Conservation (phyloP, 140 eudicot genomes). For the Flaveria floridana region DNA sequence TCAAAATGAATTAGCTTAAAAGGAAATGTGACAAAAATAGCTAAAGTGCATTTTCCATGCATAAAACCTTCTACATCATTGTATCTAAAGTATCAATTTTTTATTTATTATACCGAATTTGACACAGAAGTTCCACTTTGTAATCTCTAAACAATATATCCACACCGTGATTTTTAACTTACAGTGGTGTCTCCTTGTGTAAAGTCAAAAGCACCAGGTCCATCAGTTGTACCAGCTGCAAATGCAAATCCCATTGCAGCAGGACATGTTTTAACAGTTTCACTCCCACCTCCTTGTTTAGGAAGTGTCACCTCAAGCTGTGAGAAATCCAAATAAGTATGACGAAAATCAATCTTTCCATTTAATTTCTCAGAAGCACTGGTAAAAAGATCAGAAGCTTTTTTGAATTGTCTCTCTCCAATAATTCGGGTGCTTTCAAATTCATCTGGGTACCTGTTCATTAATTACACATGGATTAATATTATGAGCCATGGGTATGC, state of each 20-base stretch:
- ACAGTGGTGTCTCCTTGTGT: slow-evolving; percentile 89
- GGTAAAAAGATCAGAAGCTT: slow-evolving; percentile 78
- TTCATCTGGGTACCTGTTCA: slow-evolving; percentile 81
- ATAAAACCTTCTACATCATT: not conserved
- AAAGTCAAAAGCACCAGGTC: slow-evolving; percentile 99
- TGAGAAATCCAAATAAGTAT: slow-evolving; percentile 73
- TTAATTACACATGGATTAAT: slow-evolving; percentile 19
- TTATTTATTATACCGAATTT: not conserved
- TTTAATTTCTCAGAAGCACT: slow-evolving; percentile 70
- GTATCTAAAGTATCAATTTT: not conserved
- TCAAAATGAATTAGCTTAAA: not conserved
- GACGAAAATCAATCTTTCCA: slow-evolving; percentile 85
- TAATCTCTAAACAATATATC: not conserved
- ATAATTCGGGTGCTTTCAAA: slow-evolving; percentile 96
- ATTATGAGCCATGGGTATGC: slow-evolving; percentile 3
- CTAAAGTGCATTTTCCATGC: not conserved
- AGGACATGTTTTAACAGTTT: slow-evolving; percentile 82
- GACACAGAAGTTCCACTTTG: not conserved
- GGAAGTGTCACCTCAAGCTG: slow-evolving; percentile 70
- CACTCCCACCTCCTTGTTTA: slow-evolving; percentile 62
- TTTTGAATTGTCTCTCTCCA: slow-evolving; percentile 85
- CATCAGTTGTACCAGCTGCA: slow-evolving; percentile 99
- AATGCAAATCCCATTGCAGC: slow-evolving; percentile 99
- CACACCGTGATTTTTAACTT: slow-evolving; percentile 15
- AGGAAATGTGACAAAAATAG: not conserved